phyloP scores from a whole-genome alignment of 768 basidiomycete genomes.

The Tylopilus sp. region DNA sequence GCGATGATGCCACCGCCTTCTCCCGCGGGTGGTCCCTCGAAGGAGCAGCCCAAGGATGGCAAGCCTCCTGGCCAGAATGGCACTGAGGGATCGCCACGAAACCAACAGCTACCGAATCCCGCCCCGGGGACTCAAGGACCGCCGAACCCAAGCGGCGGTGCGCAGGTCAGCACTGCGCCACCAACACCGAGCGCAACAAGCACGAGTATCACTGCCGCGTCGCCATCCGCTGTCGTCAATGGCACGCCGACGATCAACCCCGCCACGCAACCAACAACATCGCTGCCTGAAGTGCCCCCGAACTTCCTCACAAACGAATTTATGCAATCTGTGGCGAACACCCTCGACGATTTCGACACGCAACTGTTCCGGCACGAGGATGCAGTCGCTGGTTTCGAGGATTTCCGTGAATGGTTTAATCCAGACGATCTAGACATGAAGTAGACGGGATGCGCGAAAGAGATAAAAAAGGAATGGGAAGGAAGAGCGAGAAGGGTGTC shows the following conservation, averaged over 20 bases:
- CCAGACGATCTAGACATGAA: constrained; percentile 40
- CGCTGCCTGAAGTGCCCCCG: constrained; percentile 26
- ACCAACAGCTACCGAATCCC: constrained; percentile 31
- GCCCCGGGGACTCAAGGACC: constrained; percentile 24
- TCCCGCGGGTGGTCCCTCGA: constrained; percentile 36
- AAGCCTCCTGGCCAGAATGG: constrained; percentile 29
- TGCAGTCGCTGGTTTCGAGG: constrained; percentile 59
- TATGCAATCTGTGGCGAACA: constrained; percentile 39
- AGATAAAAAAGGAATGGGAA: too few species aligned
- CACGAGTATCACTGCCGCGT: constrained; percentile 36
- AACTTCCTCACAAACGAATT: constrained; percentile 36
- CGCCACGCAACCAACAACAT: constrained; percentile 22
- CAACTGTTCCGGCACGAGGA: constrained; percentile 40
- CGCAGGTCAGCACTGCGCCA: constrained; percentile 33
- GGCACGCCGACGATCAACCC: constrained; percentile 30
- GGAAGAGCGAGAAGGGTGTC: neutral
- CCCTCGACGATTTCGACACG: constrained; percentile 39
- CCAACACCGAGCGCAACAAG: constrained; percentile 34
- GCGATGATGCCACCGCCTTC: constrained; percentile 53
- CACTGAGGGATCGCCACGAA: constrained; percentile 43
- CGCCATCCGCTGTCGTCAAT: constrained; percentile 34
- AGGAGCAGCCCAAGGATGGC: constrained; percentile 33
- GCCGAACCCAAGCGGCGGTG: constrained; percentile 13
- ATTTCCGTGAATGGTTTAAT: constrained; percentile 77
- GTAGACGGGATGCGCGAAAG: neutral